A percentile compares a stretch with the other conserved stretches of the same genome.
Evolutionary conservation across 2,329 filamentous ascomycete species (phyloP).

Genomic region (Neonectria ditissima): DNA sequence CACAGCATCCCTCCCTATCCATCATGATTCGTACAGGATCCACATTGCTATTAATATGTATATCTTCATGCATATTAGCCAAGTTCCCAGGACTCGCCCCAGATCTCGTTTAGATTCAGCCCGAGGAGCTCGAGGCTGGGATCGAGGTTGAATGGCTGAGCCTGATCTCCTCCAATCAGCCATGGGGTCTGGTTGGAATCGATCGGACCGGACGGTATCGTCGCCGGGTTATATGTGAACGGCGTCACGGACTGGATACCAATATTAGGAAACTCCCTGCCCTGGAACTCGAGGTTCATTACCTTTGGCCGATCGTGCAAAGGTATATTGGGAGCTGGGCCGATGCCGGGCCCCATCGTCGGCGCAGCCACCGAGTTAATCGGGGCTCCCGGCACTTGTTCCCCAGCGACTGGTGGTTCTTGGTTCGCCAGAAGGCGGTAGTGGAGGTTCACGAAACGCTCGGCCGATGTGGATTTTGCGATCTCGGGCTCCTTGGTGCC

Average conservation of each 20-base stretch:
- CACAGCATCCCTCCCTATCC: conserved; percentile 8
- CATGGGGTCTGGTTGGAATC: conserved; percentile 51
- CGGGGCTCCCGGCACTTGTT: conserved; percentile 40
- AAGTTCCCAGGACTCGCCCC: conserved; percentile 63
- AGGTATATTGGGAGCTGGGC: conserved; percentile 48
- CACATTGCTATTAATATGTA: conserved; percentile 42
- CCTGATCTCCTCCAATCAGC: conserved; percentile 47
- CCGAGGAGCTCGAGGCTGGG: conserved; percentile 66
- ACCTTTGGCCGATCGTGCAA: conserved; percentile 56
- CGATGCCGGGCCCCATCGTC: conserved; percentile 41
- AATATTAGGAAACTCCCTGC: conserved; percentile 47
- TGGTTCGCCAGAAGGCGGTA: conserved; percentile 68
- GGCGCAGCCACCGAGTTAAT: conserved; percentile 40
- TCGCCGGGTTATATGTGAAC: conserved; percentile 54
- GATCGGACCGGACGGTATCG: conserved; percentile 47
- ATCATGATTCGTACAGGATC: conserved; percentile 20
- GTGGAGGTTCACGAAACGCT: conserved; percentile 70
- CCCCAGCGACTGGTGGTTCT: conserved; percentile 56
- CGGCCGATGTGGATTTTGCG: conserved; percentile 69
- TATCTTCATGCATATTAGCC: conserved; percentile 44
- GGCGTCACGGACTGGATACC: conserved; percentile 55
- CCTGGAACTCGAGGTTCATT: conserved; percentile 44
- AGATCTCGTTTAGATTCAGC: conserved; percentile 66
- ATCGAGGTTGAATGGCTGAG: conserved; percentile 61
- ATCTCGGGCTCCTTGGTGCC: conserved; percentile 67